phyloP scores from a whole-genome alignment of 345 rosid genomes.

The Pseudoturritis turrita region DNA sequence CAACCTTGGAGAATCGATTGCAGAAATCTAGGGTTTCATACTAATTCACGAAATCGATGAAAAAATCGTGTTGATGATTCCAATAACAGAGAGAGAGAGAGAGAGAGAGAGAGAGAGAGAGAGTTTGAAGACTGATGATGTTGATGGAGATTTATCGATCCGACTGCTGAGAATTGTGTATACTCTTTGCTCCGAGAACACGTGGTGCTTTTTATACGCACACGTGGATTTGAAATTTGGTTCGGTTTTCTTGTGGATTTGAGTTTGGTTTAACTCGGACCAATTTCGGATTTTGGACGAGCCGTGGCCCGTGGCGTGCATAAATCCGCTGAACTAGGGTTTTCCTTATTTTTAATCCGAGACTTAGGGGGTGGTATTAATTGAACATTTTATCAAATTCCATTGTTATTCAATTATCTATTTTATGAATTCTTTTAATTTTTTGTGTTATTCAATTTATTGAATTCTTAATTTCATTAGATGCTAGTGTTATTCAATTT shows the following conservation, averaged over 20 bases:
- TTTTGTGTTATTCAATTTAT: no score
- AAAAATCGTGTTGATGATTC: neutral
- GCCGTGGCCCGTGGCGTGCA: neutral
- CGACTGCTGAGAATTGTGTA: neutral
- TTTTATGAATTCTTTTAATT: no score
- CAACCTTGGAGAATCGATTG: neutral
- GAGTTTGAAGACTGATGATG: neutral
- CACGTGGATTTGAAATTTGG: neutral
- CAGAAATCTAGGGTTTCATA: neutral
- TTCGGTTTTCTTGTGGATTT: neutral
- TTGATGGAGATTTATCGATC: neutral
- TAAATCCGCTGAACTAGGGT: neutral
- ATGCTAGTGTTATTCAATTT: no score
- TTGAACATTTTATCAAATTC: no score
- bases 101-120: no score
- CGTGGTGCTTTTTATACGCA: neutral
- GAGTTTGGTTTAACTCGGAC: neutral
- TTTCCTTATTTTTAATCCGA: no score
- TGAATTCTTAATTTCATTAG: no score
- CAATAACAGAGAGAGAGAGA: neutral
- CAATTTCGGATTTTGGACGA: neutral
- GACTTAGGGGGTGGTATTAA: no score
- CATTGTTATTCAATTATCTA: no score
- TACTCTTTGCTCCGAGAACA: neutral
- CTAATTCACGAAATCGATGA: neutral